These are phyloP conservation scores for Cicer cuneatum DNA, from an alignment of 306 rosid species.

Conservation along the genomic window DNA sequence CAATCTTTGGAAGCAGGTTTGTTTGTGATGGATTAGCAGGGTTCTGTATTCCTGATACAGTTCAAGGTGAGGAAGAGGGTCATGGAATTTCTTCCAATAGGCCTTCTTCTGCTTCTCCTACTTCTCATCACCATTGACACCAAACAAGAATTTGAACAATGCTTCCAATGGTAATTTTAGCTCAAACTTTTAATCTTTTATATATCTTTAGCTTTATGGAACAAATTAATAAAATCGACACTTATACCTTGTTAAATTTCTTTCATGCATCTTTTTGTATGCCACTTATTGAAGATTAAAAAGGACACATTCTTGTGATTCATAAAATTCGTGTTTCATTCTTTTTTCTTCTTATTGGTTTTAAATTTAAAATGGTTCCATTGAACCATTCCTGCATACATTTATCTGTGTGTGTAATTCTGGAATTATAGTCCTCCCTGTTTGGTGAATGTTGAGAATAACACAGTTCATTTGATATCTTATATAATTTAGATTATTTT, in stretches of 20 bases:
- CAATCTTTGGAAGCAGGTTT: slow-evolving; percentile 63
- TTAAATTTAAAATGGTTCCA: not conserved
- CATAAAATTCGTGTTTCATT: slow-evolving; percentile 32
- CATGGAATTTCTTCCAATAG: slow-evolving; percentile 53
- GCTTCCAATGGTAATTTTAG: not conserved
- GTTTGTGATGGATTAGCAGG: slow-evolving; percentile 51
- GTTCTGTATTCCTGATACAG: slow-evolving; percentile 57
- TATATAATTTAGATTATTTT: not conserved
- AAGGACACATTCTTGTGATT: slow-evolving; percentile 41
- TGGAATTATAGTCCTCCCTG: slow-evolving; percentile 22
- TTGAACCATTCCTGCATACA: slow-evolving; percentile 37
- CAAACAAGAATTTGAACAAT: not conserved
- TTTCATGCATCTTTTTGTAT: slow-evolving; percentile 26
- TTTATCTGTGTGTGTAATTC: not conserved
- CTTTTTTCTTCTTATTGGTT: not conserved
- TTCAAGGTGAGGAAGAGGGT: slow-evolving; percentile 53
- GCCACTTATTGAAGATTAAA: slow-evolving; percentile 26
- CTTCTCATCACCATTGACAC: slow-evolving; percentile 59
- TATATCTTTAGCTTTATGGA: not conserved
- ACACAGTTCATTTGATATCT: slow-evolving; percentile 4
- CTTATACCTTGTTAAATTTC: not conserved
- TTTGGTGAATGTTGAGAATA: not conserved
- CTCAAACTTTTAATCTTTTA: slow-evolving; percentile 4
- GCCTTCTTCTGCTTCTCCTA: slow-evolving; percentile 58
- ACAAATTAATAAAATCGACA: not conserved